Percentiles rank a stretch among this genome's conserved stretches.
phyloP scores from a whole-genome alignment of 306 rosid genomes.

The Malus domestica region ASM211411v1 NC_041798.1:37401501-37402000 shows the following conservation, averaged over 20 bases:
- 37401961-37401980: too few relatives aligned
- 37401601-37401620: too few relatives aligned
- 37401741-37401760: slow-evolving; percentile 6
- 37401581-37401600: too few relatives aligned
- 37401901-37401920: slow-evolving; percentile 43
- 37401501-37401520: too few relatives aligned
- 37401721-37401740: background rate
- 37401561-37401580: too few relatives aligned
- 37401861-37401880: slow-evolving; percentile 31
- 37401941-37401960: slow-evolving; percentile 15
- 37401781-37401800: background rate
- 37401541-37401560: too few relatives aligned
- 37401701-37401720: background rate
- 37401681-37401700: background rate
- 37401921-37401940: slow-evolving; percentile 30
- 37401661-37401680: background rate
- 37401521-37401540: too few relatives aligned
- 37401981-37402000: accelerated
- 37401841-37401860: background rate
- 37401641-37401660: background rate
- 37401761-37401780: slow-evolving; percentile 18
- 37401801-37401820: slow-evolving; percentile 33
- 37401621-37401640: too few relatives aligned
- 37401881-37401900: slow-evolving; percentile 29
- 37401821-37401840: slow-evolving; percentile 24